These are phyloP conservation scores for Discostella stelligeroides DNA, from an alignment of 108 stramenopile genomes.

Conservation along the genomic window DNA sequence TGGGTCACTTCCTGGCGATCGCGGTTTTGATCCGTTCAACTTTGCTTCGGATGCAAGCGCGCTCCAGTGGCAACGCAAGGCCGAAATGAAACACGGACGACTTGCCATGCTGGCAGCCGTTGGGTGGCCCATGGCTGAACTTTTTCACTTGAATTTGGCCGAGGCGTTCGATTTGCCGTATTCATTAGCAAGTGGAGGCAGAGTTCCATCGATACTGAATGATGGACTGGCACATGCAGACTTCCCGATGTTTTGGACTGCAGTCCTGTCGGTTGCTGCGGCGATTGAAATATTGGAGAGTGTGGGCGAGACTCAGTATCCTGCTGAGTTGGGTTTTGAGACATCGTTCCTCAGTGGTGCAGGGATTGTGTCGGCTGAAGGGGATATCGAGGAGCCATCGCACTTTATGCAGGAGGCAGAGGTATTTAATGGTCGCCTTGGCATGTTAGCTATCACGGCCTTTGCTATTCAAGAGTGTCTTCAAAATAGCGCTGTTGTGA, in stretches of 20 bases:
- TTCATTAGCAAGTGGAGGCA: slow-evolving; percentile 48
- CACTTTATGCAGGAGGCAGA: slow-evolving; percentile 61
- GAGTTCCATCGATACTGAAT: slow-evolving; percentile 73
- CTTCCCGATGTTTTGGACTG: slow-evolving; percentile 64
- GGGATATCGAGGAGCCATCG: slow-evolving; percentile 18
- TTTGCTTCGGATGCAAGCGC: slow-evolving; percentile 18
- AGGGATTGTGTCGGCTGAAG: slow-evolving; percentile 34
- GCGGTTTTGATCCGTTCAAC: slow-evolving; percentile 60
- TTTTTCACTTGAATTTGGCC: slow-evolving; percentile 58
- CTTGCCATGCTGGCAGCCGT: slow-evolving; percentile 71
- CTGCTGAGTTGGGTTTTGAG: slow-evolving; percentile 55
- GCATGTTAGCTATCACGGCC: slow-evolving; percentile 75
- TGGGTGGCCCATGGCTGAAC: slow-evolving; percentile 77
- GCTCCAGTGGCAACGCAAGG: slow-evolving; percentile 39
- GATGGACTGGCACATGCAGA: slow-evolving; percentile 66
- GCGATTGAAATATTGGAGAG: slow-evolving; percentile 42
- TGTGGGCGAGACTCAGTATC: slow-evolving; percentile 14
- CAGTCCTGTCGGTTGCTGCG: slow-evolving; percentile 42
- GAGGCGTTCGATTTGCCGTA: slow-evolving; percentile 16
- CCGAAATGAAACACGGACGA: slow-evolving; percentile 60
- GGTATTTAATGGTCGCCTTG: slow-evolving; percentile 77
- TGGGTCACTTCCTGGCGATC: slow-evolving; percentile 52
- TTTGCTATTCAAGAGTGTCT: slow-evolving; percentile 75
- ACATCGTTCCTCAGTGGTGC: too few species aligned
- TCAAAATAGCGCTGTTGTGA: slow-evolving; percentile 50